phyloP scores from a whole-genome alignment of 768 basidiomycete genomes.

The Suillus clintonianus region DNA sequence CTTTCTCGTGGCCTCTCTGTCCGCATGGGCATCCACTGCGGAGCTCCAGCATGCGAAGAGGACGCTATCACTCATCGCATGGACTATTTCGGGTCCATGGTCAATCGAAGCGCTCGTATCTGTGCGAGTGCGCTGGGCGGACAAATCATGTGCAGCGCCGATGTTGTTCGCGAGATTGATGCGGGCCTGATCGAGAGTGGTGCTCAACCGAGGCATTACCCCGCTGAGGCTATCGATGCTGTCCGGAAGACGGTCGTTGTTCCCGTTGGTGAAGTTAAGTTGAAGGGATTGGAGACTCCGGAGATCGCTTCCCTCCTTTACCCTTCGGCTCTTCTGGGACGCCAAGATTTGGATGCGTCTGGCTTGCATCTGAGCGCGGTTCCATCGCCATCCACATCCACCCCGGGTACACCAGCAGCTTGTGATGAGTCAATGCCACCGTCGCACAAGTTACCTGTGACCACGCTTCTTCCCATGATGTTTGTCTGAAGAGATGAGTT shows the following conservation, averaged over 20 bases:
- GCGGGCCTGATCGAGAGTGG: conserved; percentile 57
- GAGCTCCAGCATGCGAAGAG: conserved; percentile 82
- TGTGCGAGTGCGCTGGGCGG: conserved; percentile 83
- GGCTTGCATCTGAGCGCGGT: conserved; percentile 11
- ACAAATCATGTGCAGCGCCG: conserved; percentile 89
- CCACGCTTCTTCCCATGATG: neutral
- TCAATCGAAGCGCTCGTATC: conserved; percentile 90
- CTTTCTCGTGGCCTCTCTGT: conserved; percentile 92
- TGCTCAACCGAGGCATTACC: conserved; percentile 61
- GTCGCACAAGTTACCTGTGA: neutral
- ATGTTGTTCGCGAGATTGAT: conserved; percentile 79
- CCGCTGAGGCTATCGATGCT: conserved; percentile 65
- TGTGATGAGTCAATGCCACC: neutral
- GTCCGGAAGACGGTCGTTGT: conserved; percentile 69
- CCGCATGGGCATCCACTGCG: conserved; percentile 97
- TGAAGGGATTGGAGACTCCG: conserved; percentile 92
- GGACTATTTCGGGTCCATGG: conserved; percentile 98
- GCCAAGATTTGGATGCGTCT: conserved; percentile 56
- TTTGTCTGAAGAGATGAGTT: neutral
- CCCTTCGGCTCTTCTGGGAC: conserved; percentile 69
- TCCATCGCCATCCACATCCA: neutral
- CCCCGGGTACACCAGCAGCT: neutral
- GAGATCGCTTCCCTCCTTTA: conserved; percentile 87
- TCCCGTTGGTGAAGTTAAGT: conserved; percentile 81
- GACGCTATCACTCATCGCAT: conserved; percentile 92